Evolutionary conservation across 768 basidiomycete genomes (phyloP), one percentile per base, ranked within the genome.

Genomic region (Lactarius deliciosus): DNA sequence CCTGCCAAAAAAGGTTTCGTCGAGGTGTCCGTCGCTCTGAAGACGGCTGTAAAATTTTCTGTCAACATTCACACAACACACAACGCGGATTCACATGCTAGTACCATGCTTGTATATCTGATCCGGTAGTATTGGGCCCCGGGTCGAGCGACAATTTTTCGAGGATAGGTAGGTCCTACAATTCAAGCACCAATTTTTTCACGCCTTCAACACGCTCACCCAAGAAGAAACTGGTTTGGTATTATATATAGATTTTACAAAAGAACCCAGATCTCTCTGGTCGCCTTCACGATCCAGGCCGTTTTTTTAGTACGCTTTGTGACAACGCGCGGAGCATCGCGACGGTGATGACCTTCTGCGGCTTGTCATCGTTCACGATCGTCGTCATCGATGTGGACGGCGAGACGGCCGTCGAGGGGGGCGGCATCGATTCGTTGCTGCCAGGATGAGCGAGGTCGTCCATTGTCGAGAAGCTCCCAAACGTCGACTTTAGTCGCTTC

Each of bases 241-340:
- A 56, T 56, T 5, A 18, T 32, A 56, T 9, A 56, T 56, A 56
- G 55, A 56, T 55, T 30, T 56, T 30, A 30, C 10, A 56, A 56
- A 30, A 9, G 11, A 20, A 18, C 6, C 55, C 32, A 56, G 3
- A 47, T 20, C 28, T 40, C 16, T 61, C 60, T 18, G 16, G 13
- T 6, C 18, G 55, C 7, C 40, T 20, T 64, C 47, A 67, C 15
- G 55, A n/a, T 30, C 60, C 57, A 47, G 38, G 4, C 28, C 57
- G 41, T 30, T 45, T 68, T 38, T 57, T 61, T 3, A 70, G 61
- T 30, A 69, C 68, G 32, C 63, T 66, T 40, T 59, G 50, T 18
- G 64, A 57, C 54, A 69, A 53, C 6, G 70, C 64, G 41, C 70
- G 70, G 6, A 71, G 70, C 70, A 71, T 71, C 40, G 68, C 64